Evolutionary conservation across 2,329 filamentous ascomycete species (phyloP).

Genomic region (Diaporthe citriasiana): DNA sequence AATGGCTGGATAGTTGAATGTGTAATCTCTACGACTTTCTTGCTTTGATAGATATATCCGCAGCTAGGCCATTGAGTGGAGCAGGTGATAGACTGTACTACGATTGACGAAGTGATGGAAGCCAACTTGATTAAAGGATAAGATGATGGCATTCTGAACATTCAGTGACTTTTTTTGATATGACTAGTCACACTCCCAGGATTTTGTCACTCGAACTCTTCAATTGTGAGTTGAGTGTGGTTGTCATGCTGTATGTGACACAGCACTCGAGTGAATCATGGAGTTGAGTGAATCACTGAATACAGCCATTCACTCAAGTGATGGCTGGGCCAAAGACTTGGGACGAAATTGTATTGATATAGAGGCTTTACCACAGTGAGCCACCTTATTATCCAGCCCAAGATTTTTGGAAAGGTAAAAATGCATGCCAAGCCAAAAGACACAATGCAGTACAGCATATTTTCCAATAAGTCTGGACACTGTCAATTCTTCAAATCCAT

Average conservation of each 20-base stretch:
- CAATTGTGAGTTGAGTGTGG: neutral
- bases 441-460: neutral
- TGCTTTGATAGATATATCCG: neutral
- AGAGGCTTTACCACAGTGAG: no score
- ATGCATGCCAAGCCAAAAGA: neutral
- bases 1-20: no score
- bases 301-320: neutral
- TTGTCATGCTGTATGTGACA: neutral
- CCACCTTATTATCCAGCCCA: no score
- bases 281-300: constrained; percentile 8
- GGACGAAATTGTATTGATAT: neutral
- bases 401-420: no score
- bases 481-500: neutral
- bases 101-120: neutral
- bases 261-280: neutral
- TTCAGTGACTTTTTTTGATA: neutral
- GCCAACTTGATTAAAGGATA: neutral
- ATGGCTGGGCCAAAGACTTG: neutral
- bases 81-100: no score
- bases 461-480: neutral
- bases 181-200: neutral
- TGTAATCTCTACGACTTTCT: neutral
- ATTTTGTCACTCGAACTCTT: neutral
- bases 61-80: neutral
- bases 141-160: neutral